Evolutionary conservation across 371 early-diverging fungal genomes (phyloP), one percentile per base, ranked within the genome.

Genomic region (Synchytrium microbalum): DNA sequence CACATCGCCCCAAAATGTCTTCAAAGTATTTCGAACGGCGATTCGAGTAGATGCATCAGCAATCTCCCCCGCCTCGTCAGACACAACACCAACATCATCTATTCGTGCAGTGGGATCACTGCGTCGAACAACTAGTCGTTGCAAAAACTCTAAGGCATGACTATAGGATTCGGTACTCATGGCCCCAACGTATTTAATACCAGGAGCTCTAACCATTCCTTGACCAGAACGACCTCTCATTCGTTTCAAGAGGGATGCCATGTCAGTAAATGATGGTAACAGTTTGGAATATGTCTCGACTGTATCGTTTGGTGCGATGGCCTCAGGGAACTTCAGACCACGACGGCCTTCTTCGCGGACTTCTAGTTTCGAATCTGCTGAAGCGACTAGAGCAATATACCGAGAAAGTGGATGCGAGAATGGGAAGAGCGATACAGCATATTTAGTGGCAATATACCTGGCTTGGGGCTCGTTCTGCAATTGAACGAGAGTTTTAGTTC

Each of bases 341-440:
- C 69, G 55, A 10, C 64, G 63, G 1, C 91, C 84, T 66, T 89
- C 86, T 66, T 89, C 90, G 29, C 80, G 72, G 25, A 92, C 85
- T 68, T 91, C 92, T 2, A 87, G 75, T 63, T 93, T 90, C 5
- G 72, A 64, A 28, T 90, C 90, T 0, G 79, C 81, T 8, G 84
- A 65, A 0, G 85, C 88, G n/a, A 89, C 70, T 23, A 95, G 69
- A 68, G 88, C 87, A 3, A 92, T 72, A 66, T 86, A 90, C 25
- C 90, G 82, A 19, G 91, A 86, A 54, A 83, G 72, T 1, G 87
- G 79, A 31, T 82, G 75, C 0, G 87, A 82, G 68, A 89, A 89
- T 2, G 89, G 87, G 62, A 89, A 92, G 19, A 91, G 74, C 0
- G 79, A 75, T 52, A 87, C 89, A 19, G 85, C 86, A 65, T 89